Conservation (phyloP, 1,284 basidiomycete species). For the Cystobasidium pallidum region DNA sequence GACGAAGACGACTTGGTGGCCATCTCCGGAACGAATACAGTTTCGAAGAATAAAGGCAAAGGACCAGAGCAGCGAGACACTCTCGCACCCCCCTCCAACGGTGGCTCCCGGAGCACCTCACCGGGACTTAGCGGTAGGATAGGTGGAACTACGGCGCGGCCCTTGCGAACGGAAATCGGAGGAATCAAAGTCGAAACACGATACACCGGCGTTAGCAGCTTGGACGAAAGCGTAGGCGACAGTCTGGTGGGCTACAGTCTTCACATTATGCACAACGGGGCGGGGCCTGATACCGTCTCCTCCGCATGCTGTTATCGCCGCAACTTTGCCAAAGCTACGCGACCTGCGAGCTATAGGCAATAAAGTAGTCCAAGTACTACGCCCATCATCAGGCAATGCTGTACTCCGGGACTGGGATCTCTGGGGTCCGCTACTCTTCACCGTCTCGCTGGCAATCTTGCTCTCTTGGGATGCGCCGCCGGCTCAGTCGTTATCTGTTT, state of each 20-base stretch:
- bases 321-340: slow-evolving; percentile 8
- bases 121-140: slow-evolving; percentile 49
- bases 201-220: slow-evolving; percentile 76
- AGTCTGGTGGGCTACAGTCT: slow-evolving; percentile 73
- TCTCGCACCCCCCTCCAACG: slow-evolving; percentile 60
- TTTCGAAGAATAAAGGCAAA: slow-evolving; percentile 66
- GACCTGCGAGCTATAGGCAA: slow-evolving; percentile 71
- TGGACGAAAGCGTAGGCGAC: slow-evolving; percentile 84
- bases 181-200: slow-evolving; percentile 86
- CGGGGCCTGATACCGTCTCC: no score
- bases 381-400: slow-evolving; percentile 71
- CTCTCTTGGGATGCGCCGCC: slow-evolving; percentile 83
- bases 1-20: slow-evolving; percentile 43
- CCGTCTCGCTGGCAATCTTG: slow-evolving; percentile 79
- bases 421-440: slow-evolving; percentile 59
- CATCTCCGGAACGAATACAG: slow-evolving; percentile 21
- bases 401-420: slow-evolving; percentile 66
- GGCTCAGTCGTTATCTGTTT: slow-evolving; percentile 80
- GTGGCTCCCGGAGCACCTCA: slow-evolving; percentile 54
- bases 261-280: background rate
- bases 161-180: slow-evolving; percentile 59
- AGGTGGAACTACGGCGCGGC: slow-evolving; percentile 21
- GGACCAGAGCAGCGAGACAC: slow-evolving; percentile 54
- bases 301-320: background rate
- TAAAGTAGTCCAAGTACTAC: slow-evolving; percentile 89